Evolutionary conservation across 257 asterid genomes (phyloP), one percentile per base, ranked within the genome.

Genomic region (Leptodermis oblonga): DNA sequence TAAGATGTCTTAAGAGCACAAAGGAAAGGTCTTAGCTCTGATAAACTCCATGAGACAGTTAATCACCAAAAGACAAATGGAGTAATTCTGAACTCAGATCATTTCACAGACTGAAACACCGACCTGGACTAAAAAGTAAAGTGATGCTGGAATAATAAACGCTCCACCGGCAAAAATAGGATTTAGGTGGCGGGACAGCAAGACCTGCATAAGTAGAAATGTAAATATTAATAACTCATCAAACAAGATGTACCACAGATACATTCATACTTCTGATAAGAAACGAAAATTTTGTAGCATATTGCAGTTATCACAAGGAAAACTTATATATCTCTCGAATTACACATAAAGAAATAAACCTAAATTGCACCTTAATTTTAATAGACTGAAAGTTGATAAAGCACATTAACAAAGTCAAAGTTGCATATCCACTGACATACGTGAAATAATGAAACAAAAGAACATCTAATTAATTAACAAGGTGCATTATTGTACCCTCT

Each of bases 121-220:
- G 67, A 94, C 99, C 98, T 94, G 84, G 76, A 91, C 84, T 9
- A 87, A 74, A 77, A 86, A 89, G 83, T 91, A 94, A 28, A 94
- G 77, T 13, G 99, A 89, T 26, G 82, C 76, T 41, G 99, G 99
- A 85, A 94, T 55, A 67, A 91, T 55, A 79, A 94, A 85, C 51
- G 99, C 95, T 67, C 95, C 97, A 18, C 90, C 77, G 17, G 95
- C 97, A 67, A 87, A 85, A 43, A 82, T 71, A 73, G 92, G 97
- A 79, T 72, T 76, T 75, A 94, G 75, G 69, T 76, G 75, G 73
- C 77, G 62, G 69, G 98, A 94, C 73, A 94, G 82, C 81, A 91
- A 77, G 68, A 94, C 78, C 99, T 94, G 94, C 88, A 81, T 23
- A 51, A 34, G 45, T 4, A 54, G 31, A 34, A 54, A 30, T 26